Evolutionary conservation across 2,329 filamentous ascomycete species (phyloP), one percentile per base, ranked within the genome.

Genomic region (Monilinia fructigena): DNA sequence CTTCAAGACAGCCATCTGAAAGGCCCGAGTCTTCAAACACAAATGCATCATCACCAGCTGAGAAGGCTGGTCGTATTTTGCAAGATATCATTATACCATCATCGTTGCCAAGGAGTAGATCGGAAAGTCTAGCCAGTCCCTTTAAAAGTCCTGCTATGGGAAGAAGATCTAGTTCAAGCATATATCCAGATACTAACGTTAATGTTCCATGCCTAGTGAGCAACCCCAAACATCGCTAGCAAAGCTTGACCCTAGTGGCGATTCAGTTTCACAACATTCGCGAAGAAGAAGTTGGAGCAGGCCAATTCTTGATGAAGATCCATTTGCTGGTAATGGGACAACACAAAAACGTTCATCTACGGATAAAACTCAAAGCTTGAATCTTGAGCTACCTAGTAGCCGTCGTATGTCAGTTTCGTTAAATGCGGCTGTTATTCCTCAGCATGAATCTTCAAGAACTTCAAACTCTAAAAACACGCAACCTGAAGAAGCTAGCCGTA

Each of bases 61-160:
- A 70, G 26, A 71, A 73, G 56, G 69, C 75, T 61, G 75, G 75
- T n/a, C 75, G 72, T n/a, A 71, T 71, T 66, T 70, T 77, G 16
- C 75, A 77, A 66, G 72, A 75, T 64, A 72, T 75, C 8, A 59
- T 74, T 54, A 70, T 75, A 20, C 74, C 74, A 42, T 71, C 71
- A n/a, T 70, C 70, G 55, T 74, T 74, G 31, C 68, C 74, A 38
- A 71, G 74, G 69, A 70, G 67, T 35, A 69, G 74, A 55, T 74
- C 75, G n/a, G 71, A 75, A 55, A 75, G 72, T 63, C 65, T 77
- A 28, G 73, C 74, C 23, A 76, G 75, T 38, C 75, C 75, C 4
- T 77, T 77, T 63, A 76, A 75, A 54, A 77, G 75, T 45, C 75
- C 75, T 7, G 66, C 67, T 31, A 64, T 69, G 38, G 72, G 73